Percentiles rank a stretch among this genome's conserved stretches.
Evolutionary conservation across 306 rosid species (phyloP).

Genomic region (Cucurbita maxima): DNA sequence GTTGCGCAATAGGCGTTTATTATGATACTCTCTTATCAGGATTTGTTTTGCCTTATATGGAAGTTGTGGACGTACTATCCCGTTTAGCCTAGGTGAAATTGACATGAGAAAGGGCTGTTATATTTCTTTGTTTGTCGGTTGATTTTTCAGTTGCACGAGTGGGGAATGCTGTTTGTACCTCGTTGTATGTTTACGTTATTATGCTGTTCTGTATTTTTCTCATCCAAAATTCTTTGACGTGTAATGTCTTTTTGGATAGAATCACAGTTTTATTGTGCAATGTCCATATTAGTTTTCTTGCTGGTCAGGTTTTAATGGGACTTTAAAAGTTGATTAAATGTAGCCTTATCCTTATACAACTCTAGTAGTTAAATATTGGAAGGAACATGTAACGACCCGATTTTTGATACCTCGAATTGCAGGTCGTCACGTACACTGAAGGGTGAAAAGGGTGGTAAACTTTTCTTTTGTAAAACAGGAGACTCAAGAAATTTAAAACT

Average conservation of each 20-base stretch:
- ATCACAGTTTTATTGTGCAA: not conserved
- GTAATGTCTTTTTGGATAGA: not conserved
- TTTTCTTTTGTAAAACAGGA: no score
- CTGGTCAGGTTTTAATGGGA: not conserved
- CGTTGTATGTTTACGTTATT: not conserved
- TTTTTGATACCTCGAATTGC: no score
- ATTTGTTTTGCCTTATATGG: not conserved
- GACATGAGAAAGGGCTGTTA: not conserved
- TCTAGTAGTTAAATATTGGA: not conserved
- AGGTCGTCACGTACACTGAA: no score
- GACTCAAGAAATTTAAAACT: no score
- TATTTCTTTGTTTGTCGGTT: not conserved
- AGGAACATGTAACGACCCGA: not conserved
- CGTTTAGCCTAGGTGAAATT: not conserved
- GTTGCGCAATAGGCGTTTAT: not conserved
- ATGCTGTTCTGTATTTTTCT: not conserved
- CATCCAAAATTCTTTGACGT: no score
- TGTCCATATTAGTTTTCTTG: not conserved
- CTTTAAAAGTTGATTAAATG: not conserved
- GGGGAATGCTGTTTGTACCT: not conserved
- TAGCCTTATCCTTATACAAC: not conserved
- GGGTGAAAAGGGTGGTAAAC: no score
- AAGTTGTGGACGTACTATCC: not conserved
- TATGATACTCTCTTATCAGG: not conserved
- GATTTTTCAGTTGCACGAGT: not conserved